These are phyloP conservation scores for Penicillium bialowiezense DNA, from an alignment of 495 filamentous ascomycete species.

Conservation along the genomic window DNA sequence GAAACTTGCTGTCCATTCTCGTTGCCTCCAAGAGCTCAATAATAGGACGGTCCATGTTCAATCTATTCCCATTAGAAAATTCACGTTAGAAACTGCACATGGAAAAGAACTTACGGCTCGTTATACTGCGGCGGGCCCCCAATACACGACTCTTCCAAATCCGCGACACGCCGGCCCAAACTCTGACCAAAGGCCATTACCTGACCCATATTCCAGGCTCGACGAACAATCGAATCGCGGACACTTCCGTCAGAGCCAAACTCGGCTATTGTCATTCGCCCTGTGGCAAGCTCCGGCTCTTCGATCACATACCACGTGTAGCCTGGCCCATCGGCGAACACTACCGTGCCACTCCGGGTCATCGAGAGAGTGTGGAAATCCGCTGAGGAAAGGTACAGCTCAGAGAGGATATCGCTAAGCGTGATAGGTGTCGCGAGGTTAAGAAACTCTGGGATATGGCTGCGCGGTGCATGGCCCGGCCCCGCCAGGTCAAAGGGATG, in stretches of 20 bases:
- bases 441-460: conserved; percentile 4
- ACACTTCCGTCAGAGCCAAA: conserved; percentile 6
- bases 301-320: conserved; percentile 9
- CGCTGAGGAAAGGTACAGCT: conserved; percentile 6
- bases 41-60: conserved; percentile 10
- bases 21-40: conserved; percentile 10
- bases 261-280: conserved; percentile 3
- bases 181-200: conserved; percentile 2
- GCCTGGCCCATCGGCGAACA: conserved; percentile 7
- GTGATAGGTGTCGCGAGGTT: conserved; percentile 1
- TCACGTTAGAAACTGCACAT: neutral
- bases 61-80: neutral
- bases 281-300: conserved; percentile 1
- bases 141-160: neutral
- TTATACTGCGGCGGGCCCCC: conserved; percentile 7
- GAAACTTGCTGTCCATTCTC: conserved; percentile 4
- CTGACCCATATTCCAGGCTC: conserved; percentile 10
- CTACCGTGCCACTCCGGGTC: conserved; percentile 7
- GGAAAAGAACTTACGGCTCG: conserved; percentile 3
- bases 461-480: neutral
- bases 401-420: conserved; percentile 1
- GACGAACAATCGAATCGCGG: conserved; percentile 7
- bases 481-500: neutral
- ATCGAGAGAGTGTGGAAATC: conserved; percentile 9
- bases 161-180: conserved; percentile 4